Conservation (phyloP, 257 asterid genomes). For the Nicotiana undulata region DNA sequence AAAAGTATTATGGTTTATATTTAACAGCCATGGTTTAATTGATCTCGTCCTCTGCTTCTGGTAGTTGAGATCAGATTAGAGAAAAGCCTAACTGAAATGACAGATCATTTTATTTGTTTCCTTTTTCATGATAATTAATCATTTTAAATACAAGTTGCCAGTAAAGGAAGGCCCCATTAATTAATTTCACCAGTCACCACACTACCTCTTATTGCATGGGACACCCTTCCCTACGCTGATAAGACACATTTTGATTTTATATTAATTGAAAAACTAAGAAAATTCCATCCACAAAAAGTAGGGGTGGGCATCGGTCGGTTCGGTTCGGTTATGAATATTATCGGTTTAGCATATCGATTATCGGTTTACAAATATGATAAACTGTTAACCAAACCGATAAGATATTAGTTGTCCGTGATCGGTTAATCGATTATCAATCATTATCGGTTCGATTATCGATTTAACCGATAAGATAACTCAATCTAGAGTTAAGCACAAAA, state of each 20-base stretch:
- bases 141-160: not conserved
- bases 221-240: not conserved
- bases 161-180: not conserved
- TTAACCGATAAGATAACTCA: too few relatives aligned
- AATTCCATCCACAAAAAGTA: not conserved
- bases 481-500: too few relatives aligned
- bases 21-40: not conserved
- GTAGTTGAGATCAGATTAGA: not conserved
- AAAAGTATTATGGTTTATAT: too few relatives aligned
- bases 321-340: too few relatives aligned
- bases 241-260: not conserved
- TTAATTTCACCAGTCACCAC: not conserved
- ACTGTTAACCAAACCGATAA: too few relatives aligned
- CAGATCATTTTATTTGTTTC: not conserved
- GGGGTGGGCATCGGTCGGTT: too few relatives aligned
- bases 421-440: too few relatives aligned
- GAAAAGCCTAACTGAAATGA: not conserved
- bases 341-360: too few relatives aligned
- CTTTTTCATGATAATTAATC: not conserved
- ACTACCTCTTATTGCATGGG: not conserved
- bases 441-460: too few relatives aligned
- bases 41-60: not conserved
- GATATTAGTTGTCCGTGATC: too few relatives aligned
- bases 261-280: not conserved
- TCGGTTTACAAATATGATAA: too few relatives aligned